Evolutionary conservation across 805 yeast species (phyloP).

Genomic region (Wickerhamomyces hampshirensis): DNA sequence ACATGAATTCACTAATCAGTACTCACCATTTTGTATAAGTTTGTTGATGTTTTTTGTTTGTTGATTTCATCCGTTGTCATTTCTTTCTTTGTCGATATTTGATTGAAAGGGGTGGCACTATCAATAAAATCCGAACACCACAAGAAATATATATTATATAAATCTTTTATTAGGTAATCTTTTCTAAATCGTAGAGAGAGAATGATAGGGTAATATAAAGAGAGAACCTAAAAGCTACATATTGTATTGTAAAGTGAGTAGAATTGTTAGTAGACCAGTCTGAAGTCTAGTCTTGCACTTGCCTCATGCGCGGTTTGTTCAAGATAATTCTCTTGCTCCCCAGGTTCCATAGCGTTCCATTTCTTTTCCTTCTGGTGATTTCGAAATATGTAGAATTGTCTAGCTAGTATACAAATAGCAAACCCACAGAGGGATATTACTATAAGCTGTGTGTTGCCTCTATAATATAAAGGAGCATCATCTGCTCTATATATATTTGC

Average conservation of each 20-base stretch:
- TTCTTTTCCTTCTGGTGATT: conserved; percentile 38
- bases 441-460: conserved; percentile 41
- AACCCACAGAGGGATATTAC: conserved; percentile 4
- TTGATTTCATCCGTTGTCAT: too few species aligned
- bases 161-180: too few species aligned
- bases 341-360: conserved; percentile 48
- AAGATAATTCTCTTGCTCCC: conserved; percentile 46
- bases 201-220: too few species aligned
- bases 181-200: too few species aligned
- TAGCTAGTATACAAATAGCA: conserved; percentile 16
- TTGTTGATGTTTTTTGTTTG: too few species aligned
- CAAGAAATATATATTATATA: too few species aligned
- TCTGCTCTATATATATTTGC: conserved; percentile 51
- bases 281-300: conserved; percentile 51
- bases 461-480: conserved; percentile 54
- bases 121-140: too few species aligned
- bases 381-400: conserved; percentile 19
- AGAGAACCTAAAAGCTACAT: too few species aligned
- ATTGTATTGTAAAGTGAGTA: too few species aligned
- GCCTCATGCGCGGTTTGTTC: conserved; percentile 47
- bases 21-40: background rate
- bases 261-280: conserved; percentile 25
- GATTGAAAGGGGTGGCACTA: too few species aligned
- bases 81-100: too few species aligned
- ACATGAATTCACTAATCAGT: background rate